Evolutionary conservation across 345 rosid genomes (phyloP), one percentile per base, ranked within the genome.

Genomic region (Salix udensis): DNA sequence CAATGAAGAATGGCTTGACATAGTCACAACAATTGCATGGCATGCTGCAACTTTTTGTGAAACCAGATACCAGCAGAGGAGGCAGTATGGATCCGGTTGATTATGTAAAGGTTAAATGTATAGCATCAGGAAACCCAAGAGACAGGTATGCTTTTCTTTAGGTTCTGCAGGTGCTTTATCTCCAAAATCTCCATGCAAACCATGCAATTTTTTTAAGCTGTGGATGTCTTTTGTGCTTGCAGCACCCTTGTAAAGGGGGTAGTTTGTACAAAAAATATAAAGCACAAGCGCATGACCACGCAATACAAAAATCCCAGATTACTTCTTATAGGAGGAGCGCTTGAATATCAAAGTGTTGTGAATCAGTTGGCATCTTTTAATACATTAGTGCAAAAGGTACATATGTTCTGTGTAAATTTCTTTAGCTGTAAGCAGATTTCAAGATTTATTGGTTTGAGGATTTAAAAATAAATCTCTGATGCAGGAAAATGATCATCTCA

Each of bases 71-170:
- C 76, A 91, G 97, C 84, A 88, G 83, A 77, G 99, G 98, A 31
- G 99, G 98, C 78, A 96, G 98, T 85, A 96, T 96, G 99, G 99
- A 96, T 85, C 99, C 99, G 5, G 91, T 79, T 72, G 84, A 96
- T 76, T 96, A 96, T 81, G 97, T 96, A 78, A 94, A 96, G 84
- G 90, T 96, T 68, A 96, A 96, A 80, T 96, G 99, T 81, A 86
- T 96, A 75, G 94, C 98, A 65, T 86, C 92, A 1, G 99, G 98
- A 84, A 88, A 78, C 71, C 97, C 93, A 82, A 86, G 76, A 61
- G 97, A 92, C 70, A 96, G 99, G 99, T 96, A 90, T 70, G 26
- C 5, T 26, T 61, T 81, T 48, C 36, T 70, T 71, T 19, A 36
- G 7, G 70, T 72, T 61, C 68, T 76, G 16, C 6, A 13, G 7